phyloP scores from a whole-genome alignment of 163 green algal genomes.

The Trebouxiophyceae sp. region DNA sequence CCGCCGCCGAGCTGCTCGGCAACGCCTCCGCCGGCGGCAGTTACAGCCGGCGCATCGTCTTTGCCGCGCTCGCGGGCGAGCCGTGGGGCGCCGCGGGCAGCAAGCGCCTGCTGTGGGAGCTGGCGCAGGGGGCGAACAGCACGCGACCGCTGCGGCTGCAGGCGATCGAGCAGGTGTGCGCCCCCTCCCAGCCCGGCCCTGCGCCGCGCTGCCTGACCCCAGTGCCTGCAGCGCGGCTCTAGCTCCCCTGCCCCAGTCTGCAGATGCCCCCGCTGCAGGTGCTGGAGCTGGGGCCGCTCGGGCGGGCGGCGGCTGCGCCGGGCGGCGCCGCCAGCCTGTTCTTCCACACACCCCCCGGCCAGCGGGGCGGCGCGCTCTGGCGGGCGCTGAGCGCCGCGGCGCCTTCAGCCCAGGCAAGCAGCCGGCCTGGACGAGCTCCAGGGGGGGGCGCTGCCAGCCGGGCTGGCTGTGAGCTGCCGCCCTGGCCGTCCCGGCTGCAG shows the following conservation, averaged over 20 bases:
- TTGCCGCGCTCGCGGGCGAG: conserved; percentile 63
- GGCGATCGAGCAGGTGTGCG: conserved; percentile 41
- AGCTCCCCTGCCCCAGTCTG: neutral
- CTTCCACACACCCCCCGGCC: conserved; percentile 27
- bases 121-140: conserved; percentile 19
- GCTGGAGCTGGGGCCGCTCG: conserved; percentile 54
- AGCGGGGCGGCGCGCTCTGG: conserved; percentile 17
- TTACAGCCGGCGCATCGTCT: conserved; percentile 45
- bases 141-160: conserved; percentile 28
- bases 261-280: conserved; percentile 25
- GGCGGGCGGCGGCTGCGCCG: conserved; percentile 13
- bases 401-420: neutral
- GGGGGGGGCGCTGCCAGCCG: neutral
- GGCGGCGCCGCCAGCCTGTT: conserved; percentile 20
- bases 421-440: conserved; percentile 28
- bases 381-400: conserved; percentile 10
- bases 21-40: conserved; percentile 6
- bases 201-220: neutral
- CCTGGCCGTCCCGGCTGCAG: conserved; percentile 55
- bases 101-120: conserved; percentile 62
- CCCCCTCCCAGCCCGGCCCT: neutral
- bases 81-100: conserved; percentile 69
- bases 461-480: conserved; percentile 25
- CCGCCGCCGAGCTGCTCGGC: conserved; percentile 46
- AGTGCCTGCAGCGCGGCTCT: neutral